These are phyloP conservation scores for Pseudogymnoascus sp. DNA, from an alignment of 2,329 filamentous ascomycete genomes.

Conservation along the genomic window DNA sequence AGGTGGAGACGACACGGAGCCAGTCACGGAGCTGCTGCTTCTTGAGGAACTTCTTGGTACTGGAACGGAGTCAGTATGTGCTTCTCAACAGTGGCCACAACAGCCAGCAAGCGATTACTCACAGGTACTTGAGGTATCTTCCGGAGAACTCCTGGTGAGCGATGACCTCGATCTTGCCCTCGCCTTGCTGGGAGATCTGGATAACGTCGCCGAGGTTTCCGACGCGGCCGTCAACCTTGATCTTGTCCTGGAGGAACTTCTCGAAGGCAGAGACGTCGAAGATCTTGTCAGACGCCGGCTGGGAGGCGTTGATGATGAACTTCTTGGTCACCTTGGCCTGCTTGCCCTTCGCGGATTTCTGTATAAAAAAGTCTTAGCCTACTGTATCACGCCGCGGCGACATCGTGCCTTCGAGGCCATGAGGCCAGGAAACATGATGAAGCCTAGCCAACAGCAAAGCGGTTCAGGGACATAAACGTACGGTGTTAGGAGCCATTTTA, in stretches of 20 bases:
- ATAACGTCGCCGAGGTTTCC: slow-evolving; percentile 95
- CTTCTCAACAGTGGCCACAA: not conserved
- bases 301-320: slow-evolving; percentile 99
- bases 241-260: slow-evolving; percentile 99
- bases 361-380: slow-evolving; percentile 71
- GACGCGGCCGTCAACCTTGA: slow-evolving; percentile 98
- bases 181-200: slow-evolving; percentile 79
- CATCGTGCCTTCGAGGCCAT: slow-evolving; percentile 11
- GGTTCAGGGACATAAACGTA: slow-evolving; percentile 66
- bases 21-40: slow-evolving; percentile 99
- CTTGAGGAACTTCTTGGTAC: slow-evolving; percentile 99
- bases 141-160: slow-evolving; percentile 97
- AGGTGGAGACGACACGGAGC: slow-evolving; percentile 97
- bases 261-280: slow-evolving; percentile 98
- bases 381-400: slow-evolving; percentile 58
- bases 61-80: slow-evolving; percentile 32
- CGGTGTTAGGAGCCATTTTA: slow-evolving; percentile 79
- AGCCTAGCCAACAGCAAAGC: slow-evolving; percentile 87
- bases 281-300: slow-evolving; percentile 99
- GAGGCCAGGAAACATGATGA: slow-evolving; percentile 3
- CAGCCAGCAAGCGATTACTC: slow-evolving; percentile 33
- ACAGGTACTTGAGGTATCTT: slow-evolving; percentile 99
- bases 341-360: slow-evolving; percentile 56
- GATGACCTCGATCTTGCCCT: slow-evolving; percentile 97
- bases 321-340: slow-evolving; percentile 59